Conservation (phyloP, 768 basidiomycete genomes). For the Podaxis sp. region DNA sequence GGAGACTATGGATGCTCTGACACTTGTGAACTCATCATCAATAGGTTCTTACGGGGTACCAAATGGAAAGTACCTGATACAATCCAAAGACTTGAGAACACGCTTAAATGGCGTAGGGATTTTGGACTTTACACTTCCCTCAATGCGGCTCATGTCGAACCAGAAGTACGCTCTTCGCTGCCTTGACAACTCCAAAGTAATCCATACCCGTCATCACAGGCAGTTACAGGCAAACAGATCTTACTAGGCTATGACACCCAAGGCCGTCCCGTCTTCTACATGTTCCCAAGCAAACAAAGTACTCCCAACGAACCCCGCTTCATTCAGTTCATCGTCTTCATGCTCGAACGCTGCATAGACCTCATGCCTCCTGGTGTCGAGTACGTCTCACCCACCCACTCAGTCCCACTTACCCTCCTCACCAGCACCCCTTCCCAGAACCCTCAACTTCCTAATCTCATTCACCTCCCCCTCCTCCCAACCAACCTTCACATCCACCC, state of each 20-base stretch:
- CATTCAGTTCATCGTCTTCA: constrained; percentile 72
- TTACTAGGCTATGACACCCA: constrained; percentile 71
- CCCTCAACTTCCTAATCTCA: constrained; percentile 70
- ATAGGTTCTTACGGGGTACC: constrained; percentile 66
- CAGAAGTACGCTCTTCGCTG: constrained; percentile 50
- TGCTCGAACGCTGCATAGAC: constrained; percentile 73
- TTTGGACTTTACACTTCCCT: constrained; percentile 70
- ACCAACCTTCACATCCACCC: constrained; percentile 39
- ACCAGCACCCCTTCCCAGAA: constrained; percentile 37
- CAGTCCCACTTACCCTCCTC: not conserved
- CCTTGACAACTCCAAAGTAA: not conserved
- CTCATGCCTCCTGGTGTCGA: constrained; percentile 82
- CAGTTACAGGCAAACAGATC: constrained; percentile 79
- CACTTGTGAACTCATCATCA: not conserved
- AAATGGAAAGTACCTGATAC: constrained; percentile 64
- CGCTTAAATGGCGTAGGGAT: constrained; percentile 74
- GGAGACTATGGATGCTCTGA: not conserved
- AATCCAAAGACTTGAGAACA: constrained; percentile 62
- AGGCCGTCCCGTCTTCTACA: constrained; percentile 67
- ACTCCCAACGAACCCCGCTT: constrained; percentile 66
- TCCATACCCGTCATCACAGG: constrained; percentile 32
- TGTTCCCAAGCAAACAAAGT: constrained; percentile 71
- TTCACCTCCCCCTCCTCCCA: constrained; percentile 71
- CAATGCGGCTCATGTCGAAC: constrained; percentile 61
- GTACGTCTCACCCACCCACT: constrained; percentile 37